These are phyloP conservation scores for Trifolium dubium DNA, from an alignment of 306 rosid genomes.

Conservation along the genomic window DNA sequence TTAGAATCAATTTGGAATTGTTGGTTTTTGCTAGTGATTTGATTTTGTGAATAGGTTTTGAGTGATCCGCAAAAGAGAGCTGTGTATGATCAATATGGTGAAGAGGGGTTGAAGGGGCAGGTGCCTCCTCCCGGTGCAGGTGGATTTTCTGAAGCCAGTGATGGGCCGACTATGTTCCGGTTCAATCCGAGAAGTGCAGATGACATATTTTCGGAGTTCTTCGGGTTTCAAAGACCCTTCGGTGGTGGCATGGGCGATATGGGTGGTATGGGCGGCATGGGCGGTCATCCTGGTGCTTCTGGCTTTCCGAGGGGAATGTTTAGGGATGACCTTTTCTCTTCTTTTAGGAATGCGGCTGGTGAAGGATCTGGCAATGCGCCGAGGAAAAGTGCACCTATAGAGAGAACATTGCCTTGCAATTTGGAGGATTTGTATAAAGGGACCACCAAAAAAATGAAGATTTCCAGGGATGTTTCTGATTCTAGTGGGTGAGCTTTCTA, in stretches of 20 bases:
- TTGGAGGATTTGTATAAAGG: constrained; percentile 91
- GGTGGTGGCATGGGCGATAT: constrained; percentile 74
- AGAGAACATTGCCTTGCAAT: constrained; percentile 70
- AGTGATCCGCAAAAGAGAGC: constrained; percentile 90
- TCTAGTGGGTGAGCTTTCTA: constrained; percentile 68
- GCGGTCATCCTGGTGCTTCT: constrained; percentile 66
- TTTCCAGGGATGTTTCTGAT: constrained; percentile 85
- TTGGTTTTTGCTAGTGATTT: constrained; percentile 25
- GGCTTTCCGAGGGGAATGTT: constrained; percentile 62
- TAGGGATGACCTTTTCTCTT: constrained; percentile 58
- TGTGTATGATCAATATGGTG: constrained; percentile 90
- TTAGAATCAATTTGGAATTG: background rate
- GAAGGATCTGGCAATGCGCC: constrained; percentile 55
- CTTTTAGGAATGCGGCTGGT: constrained; percentile 59
- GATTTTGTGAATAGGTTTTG: constrained; percentile 60
- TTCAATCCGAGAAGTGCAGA: constrained; percentile 74
- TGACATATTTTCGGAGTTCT: constrained; percentile 81
- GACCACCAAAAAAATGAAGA: constrained; percentile 93
- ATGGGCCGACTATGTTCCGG: constrained; percentile 64
- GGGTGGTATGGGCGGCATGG: constrained; percentile 25
- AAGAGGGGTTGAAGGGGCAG: constrained; percentile 85
- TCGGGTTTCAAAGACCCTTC: constrained; percentile 66
- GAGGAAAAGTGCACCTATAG: constrained; percentile 72
- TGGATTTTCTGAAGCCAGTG: constrained; percentile 50
- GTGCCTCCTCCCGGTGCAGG: constrained; percentile 73